Base-by-base conservation (phyloP, 1,284 basidiomycete species). In the Ceratobasidium theobromae region DNA sequence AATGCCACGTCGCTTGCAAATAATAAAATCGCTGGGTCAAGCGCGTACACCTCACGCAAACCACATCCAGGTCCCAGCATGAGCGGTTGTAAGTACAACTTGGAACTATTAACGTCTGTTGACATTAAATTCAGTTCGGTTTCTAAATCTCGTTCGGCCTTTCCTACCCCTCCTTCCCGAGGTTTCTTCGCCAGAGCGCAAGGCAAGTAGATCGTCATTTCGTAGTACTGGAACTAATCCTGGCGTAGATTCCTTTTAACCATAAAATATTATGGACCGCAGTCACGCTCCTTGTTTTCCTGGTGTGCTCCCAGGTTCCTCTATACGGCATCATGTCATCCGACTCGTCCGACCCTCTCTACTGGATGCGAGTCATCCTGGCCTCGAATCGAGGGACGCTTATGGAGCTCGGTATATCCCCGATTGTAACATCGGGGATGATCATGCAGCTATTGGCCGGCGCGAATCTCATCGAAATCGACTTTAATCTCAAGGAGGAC, bases 351-450 rank as follows among this genome's bases (percentile, higher is more conserved):
- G 96, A 99, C 80, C 96, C 97, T 12, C 86, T 99, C 54, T 98
- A 96, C 83, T 99, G 96, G 96, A 95, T 98, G 88, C 91, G 96
- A 80, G 95, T 95, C 79, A 98, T 99, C 79, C 86, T 98, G 68
- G 96, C 97, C 35, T 97, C 94, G 9, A 99, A 98, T 81, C 86
- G 97, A 71, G 96, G 96, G 72, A 99, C 96, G 0, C 88, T 99
- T 69, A 99, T 98, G 96, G 96, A 99, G 79, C 87, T 99, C 68
- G 96, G 97, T 73, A 98, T 98, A 74, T 95, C 89, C 51, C 96
- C 97, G 66, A 97, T 98, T 76, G 88, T 99, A 74, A 99, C 96
- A 12, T 91, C 88, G 46, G 96, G 96, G 73, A 99, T 98, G 96
- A 98, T 98, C 79, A 98, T 99, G 93, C 96, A 99, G 79, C 87